Evolutionary conservation across 176 grass and related monocot genomes (phyloP).

Genomic region (Chloris gayana): DNA sequence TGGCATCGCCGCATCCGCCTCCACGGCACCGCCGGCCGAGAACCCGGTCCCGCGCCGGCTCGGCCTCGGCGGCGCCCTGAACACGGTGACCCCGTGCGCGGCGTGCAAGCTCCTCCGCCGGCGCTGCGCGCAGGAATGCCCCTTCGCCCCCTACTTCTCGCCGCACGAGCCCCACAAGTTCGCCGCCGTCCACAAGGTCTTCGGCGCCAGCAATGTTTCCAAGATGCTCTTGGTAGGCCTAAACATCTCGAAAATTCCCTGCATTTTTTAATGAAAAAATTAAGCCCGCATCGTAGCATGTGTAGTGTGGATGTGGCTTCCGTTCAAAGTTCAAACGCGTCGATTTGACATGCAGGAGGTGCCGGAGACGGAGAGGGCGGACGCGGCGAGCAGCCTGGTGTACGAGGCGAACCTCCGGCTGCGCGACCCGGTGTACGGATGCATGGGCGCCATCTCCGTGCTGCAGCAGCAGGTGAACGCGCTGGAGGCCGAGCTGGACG

Average conservation of each 20-base stretch:
- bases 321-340: neutral
- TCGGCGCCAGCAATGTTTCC: slow-evolving; percentile 90
- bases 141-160: slow-evolving; percentile 60
- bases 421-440: slow-evolving; percentile 88
- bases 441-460: slow-evolving; percentile 75
- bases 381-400: slow-evolving; percentile 79
- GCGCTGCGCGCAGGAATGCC: slow-evolving; percentile 57
- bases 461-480: slow-evolving; percentile 75
- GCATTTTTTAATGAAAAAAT: no score
- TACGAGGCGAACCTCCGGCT: slow-evolving; percentile 75
- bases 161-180: slow-evolving; percentile 71
- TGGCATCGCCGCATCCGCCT: neutral
- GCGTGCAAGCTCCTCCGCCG: slow-evolving; percentile 55
- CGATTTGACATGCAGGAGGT: slow-evolving; percentile 45
- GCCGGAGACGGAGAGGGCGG: slow-evolving; percentile 53
- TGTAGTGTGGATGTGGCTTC: no score
- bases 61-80: slow-evolving; percentile 40
- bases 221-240: slow-evolving; percentile 73
- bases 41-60: slow-evolving; percentile 30
- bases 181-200: slow-evolving; percentile 77
- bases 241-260: neutral
- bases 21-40: slow-evolving; percentile 30
- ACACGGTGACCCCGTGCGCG: slow-evolving; percentile 55
- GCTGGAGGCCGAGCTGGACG: slow-evolving; percentile 80
- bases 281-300: no score